phyloP scores from a whole-genome alignment of 2,329 filamentous ascomycete species.

The Stagonosporopsis chrysanthemi region DNA sequence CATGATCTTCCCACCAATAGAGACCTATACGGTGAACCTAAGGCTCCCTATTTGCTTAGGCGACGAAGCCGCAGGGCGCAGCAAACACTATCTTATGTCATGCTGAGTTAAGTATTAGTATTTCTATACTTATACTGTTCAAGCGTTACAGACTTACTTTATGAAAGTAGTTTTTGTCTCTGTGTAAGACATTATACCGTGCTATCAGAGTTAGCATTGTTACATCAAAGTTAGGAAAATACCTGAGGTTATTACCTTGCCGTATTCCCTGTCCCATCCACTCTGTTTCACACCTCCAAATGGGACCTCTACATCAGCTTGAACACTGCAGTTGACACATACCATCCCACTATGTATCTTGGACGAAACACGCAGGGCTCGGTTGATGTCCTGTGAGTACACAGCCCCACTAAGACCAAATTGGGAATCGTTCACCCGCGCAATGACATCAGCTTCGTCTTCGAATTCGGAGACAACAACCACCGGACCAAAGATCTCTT shows the following conservation, averaged over 20 bases:
- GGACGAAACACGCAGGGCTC: slow-evolving; percentile 40
- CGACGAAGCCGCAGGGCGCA: no score
- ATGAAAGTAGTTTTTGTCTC: not conserved
- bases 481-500: slow-evolving; percentile 51
- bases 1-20: no score
- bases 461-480: slow-evolving; percentile 45
- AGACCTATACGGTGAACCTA: no score
- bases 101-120: no score
- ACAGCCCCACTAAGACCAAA: slow-evolving; percentile 50
- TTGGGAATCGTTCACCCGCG: slow-evolving; percentile 47
- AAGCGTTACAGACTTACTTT: no score
- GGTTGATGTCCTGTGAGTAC: slow-evolving; percentile 50
- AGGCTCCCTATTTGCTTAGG: no score
- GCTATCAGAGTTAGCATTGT: no score
- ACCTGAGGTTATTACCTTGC: slow-evolving; percentile 41
- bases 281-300: slow-evolving; percentile 39
- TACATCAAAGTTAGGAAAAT: not conserved
- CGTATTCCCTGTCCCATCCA: slow-evolving; percentile 55
- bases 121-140: no score
- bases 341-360: slow-evolving; percentile 46
- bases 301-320: not conserved
- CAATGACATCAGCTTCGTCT: slow-evolving; percentile 49
- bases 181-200: not conserved
- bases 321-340: slow-evolving; percentile 39
- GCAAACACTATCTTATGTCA: no score